phyloP scores from a whole-genome alignment of 176 grass and related monocot genomes.

The Triticum urartu region DNA sequence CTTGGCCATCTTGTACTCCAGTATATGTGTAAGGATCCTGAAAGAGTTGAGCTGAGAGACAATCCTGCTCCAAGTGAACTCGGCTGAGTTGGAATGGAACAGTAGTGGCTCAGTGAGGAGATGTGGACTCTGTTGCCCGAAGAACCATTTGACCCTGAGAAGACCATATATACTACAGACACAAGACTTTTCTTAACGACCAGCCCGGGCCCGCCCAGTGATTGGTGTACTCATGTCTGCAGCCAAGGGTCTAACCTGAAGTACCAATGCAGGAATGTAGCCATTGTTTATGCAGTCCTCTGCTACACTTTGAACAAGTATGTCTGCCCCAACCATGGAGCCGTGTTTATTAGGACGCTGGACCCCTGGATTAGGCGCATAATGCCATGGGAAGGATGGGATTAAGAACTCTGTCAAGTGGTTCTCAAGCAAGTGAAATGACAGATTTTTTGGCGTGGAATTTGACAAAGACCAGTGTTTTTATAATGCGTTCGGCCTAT shows the following conservation, averaged over 20 bases:
- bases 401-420: conserved; percentile 40
- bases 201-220: conserved; percentile 16
- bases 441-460: no score
- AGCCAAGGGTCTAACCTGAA: conserved; percentile 28
- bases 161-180: conserved; percentile 32
- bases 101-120: background rate
- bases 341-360: conserved; percentile 38
- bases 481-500: no score
- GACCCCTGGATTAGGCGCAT: conserved; percentile 44
- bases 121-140: conserved; percentile 21
- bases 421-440: background rate
- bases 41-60: background rate
- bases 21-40: background rate
- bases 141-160: conserved; percentile 34
- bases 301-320: conserved; percentile 32
- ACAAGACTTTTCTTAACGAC: conserved; percentile 3
- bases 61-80: background rate
- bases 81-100: conserved; percentile 24
- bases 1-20: conserved; percentile 13
- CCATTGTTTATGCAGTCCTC: conserved; percentile 33
- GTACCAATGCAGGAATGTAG: conserved; percentile 31
- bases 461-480: no score
- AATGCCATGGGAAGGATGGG: conserved; percentile 24
- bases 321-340: conserved; percentile 42
- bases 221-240: conserved; percentile 54